Evolutionary conservation across 1,139 yeast genomes (phyloP), one percentile per base, ranked within the genome.

Genomic region (Kodamaea ohmeri): DNA sequence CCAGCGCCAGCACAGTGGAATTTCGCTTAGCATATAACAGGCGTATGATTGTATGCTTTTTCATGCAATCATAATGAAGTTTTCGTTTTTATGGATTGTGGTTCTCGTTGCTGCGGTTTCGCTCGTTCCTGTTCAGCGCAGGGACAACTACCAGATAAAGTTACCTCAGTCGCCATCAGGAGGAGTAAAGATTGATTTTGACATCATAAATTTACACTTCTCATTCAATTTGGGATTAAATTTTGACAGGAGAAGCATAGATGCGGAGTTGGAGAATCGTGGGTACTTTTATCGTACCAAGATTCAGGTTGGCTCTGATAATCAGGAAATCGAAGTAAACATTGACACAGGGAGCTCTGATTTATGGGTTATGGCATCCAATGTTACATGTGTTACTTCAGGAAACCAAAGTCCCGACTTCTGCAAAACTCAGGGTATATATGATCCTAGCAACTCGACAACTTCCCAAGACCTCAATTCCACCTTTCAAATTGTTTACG

Each of bases 281-380:
- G 25, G 32, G 18, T 31, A 24, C 26, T 47, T 32, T 39, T 51
- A 51, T 43, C 33, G 42, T 9, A 43, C 49, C 12, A 32, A 40
- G 13, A 16, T 51, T 8, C 9, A 31, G 8, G 25, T 49, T 15
- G 57, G 58, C 1, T 42, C 52, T 16, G 29, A 47, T 14, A 39
- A 41, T 3, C 45, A 41, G 18, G 19, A 28, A 5, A 39, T 48
- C n/a, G 26, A 24, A 18, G 55, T 52, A 6, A 38, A 43, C 26
- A 34, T 53, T 16, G 59, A 55, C 37, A 55, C 58, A 8, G 57
- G 58, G 8, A 47, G 52, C 22, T 50, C 56, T 13, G 59, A 55
- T 32, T 45, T 53, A 36, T 53, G 57, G 56, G 27, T 40, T 6
- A 30, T 37, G n/a, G 37, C 37, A 5, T 20, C 31, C 5, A 26